phyloP scores from a whole-genome alignment of 2,329 filamentous ascomycete genomes.

The Metarhizium humberi region DNA sequence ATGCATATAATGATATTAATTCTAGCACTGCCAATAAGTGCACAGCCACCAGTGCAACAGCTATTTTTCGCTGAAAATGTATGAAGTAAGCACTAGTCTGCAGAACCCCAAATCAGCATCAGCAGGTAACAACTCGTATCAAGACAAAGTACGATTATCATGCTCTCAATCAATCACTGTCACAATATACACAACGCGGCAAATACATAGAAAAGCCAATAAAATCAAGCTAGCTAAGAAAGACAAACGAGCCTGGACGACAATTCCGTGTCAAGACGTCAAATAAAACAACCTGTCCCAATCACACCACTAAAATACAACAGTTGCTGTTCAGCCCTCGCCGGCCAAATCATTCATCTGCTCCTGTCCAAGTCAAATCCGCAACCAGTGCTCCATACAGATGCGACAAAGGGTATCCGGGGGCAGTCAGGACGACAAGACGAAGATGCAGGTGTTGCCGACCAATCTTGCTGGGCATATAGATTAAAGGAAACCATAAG shows the following conservation, averaged over 20 bases:
- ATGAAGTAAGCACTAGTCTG: too few relatives aligned
- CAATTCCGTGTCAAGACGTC: conserved; percentile 21
- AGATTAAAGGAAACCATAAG: conserved; percentile 12
- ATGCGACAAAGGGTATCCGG: conserved; percentile 19
- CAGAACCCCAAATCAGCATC: neutral
- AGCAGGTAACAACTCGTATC: too few relatives aligned
- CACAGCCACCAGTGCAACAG: neutral
- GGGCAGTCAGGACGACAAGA: conserved; percentile 14
- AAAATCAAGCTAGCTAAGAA: conserved; percentile 31
- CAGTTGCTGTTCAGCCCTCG: conserved; percentile 21
- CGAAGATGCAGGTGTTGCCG: conserved; percentile 5
- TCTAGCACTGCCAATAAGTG: neutral
- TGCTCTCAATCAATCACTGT: neutral
- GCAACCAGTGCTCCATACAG: conserved; percentile 21
- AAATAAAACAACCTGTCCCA: conserved; percentile 21
- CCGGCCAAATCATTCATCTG: conserved; percentile 20
- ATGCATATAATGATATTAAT: neutral
- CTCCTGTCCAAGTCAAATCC: conserved; percentile 24
- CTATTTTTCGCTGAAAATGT: too few relatives aligned
- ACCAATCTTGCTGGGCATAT: conserved; percentile 10
- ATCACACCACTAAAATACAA: conserved; percentile 31
- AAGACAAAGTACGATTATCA: too few relatives aligned
- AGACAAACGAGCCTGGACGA: conserved; percentile 22
- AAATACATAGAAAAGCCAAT: conserved; percentile 13
- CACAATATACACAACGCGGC: neutral